Conservation (phyloP, 495 filamentous ascomycete species). For the Lepraria neglecta region DNA sequence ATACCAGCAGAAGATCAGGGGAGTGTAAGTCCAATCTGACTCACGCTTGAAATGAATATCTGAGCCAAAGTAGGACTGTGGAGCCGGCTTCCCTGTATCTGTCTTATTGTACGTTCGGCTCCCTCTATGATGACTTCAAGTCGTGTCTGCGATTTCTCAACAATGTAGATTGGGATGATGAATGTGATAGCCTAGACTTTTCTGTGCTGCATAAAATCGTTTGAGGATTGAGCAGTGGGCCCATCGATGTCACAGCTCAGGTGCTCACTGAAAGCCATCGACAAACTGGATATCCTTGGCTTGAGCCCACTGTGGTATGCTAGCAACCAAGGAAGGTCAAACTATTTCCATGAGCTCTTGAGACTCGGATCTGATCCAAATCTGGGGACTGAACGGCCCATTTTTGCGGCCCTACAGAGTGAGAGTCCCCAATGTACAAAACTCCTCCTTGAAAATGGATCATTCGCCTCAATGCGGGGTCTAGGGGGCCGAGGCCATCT, state of each 20-base stretch:
- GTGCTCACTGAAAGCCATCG: not conserved
- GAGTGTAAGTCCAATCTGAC: too few relatives aligned
- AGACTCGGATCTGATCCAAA: not conserved
- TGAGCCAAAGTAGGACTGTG: too few relatives aligned
- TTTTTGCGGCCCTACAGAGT: not conserved
- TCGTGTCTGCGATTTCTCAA: not conserved
- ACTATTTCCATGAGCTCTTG: not conserved
- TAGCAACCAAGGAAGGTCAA: not conserved
- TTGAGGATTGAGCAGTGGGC: not conserved
- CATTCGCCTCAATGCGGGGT: not conserved
- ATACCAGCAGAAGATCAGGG: too few relatives aligned
- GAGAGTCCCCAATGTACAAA: not conserved
- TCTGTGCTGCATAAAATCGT: not conserved
- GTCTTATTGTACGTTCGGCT: not conserved
- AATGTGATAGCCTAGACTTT: not conserved
- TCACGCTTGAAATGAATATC: too few relatives aligned
- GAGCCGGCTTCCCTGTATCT: too few relatives aligned
- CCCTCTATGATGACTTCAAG: not conserved
- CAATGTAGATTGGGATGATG: not conserved
- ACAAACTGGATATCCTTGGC: not conserved
- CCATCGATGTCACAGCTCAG: not conserved
- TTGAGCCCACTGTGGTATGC: not conserved
- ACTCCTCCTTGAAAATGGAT: not conserved
- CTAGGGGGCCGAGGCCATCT: not conserved
- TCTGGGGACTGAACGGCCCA: not conserved